Evolutionary conservation across 139 green algal genomes (phyloP), one percentile per base, ranked within the genome.

Genomic region (Ettlia oleoabundans): DNA sequence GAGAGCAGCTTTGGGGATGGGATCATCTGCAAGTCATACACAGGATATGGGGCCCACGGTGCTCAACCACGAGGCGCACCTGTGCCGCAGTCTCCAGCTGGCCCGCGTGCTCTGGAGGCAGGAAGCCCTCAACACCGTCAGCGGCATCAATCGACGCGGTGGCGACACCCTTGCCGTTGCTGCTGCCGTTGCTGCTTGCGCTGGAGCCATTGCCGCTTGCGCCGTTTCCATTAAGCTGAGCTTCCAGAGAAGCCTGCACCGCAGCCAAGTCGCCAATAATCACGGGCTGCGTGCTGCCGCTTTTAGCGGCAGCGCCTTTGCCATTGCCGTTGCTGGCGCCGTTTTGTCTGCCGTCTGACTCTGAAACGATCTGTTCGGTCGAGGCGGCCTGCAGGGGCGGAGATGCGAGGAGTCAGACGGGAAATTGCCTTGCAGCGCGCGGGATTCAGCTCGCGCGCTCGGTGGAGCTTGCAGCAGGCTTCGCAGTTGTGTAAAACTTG

Each of bases 11-110:
- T n/a, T n/a, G n/a, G n/a, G n/a, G n/a, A n/a, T n/a, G n/a, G n/a
- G n/a, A n/a, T n/a, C n/a, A n/a, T n/a, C n/a, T n/a, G n/a, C n/a
- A n/a, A n/a, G n/a, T n/a, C n/a, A n/a, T n/a, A n/a, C n/a, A n/a
- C n/a, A n/a, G n/a, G n/a, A n/a, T n/a, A n/a, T n/a, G n/a, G n/a
- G n/a, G n/a, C n/a, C n/a, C n/a, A n/a, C n/a, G n/a, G n/a, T n/a
- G n/a, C n/a, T n/a, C n/a, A n/a, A n/a, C n/a, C n/a, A n/a, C n/a
- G n/a, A n/a, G n/a, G n/a, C n/a, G n/a, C n/a, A n/a, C n/a, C n/a
- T n/a, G n/a, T 7, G 86, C 85, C 28, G 85, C 90, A 4, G 91
- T 81, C 84, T 93, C 92, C 78, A 95, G 78, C 79, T 93, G 89
- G 0, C 92, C 92, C 15, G 87, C 90, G 8, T 78, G 79, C 28